Base-by-base conservation (phyloP, 495 filamentous ascomycete genomes). In the Eremomyces bilateralis region DNA sequence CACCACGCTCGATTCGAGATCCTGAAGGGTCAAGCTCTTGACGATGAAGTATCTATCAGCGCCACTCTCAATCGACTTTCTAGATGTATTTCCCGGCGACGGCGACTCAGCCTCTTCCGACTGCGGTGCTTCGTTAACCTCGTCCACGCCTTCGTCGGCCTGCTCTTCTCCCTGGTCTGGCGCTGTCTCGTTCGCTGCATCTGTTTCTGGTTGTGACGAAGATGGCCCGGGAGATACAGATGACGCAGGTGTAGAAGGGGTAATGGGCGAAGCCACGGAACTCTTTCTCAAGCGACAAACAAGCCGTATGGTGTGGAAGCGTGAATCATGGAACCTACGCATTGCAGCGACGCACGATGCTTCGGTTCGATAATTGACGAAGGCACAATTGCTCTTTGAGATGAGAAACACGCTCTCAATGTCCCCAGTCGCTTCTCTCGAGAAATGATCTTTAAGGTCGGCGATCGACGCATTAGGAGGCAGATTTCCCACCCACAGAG, bases 341-440 rank as follows among this genome's bases (percentile, higher is more conserved):
- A 91, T 71, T 1, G 88, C 88, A 2, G 72, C 69, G 16, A 65
- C 56, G 48, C 81, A 92, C 15, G 75, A 69, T 10, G 54, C 58
- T 41, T 91, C 88, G 29, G 78, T 79, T 40, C 72, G 75, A 48
- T 92, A 97, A 48, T 97, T 97, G 47, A 92, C 80, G 61, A 97
- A 97, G 0, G 84, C 88, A 48, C 88, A 97, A 46, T 93, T 94
- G 53, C 82, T 94, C 51, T 92, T 95, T 3, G 88, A 88, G 19
- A 97, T 97, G 17, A 94, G 60, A 42, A 93, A 93, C 16, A 95
- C 64, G 27, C 82, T 92, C 52, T 92, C 79, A 22, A 97, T 68
- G 15, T 83, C 77, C 30, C 61, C 53, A 0, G 65, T 72, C 0
- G 80, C 73, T 38, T 84, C 82, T 38, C 65, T 71, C 18, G 81